These are phyloP conservation scores for Auriscalpium vulgare DNA, from an alignment of 768 basidiomycete genomes.

Conservation along the genomic window DNA sequence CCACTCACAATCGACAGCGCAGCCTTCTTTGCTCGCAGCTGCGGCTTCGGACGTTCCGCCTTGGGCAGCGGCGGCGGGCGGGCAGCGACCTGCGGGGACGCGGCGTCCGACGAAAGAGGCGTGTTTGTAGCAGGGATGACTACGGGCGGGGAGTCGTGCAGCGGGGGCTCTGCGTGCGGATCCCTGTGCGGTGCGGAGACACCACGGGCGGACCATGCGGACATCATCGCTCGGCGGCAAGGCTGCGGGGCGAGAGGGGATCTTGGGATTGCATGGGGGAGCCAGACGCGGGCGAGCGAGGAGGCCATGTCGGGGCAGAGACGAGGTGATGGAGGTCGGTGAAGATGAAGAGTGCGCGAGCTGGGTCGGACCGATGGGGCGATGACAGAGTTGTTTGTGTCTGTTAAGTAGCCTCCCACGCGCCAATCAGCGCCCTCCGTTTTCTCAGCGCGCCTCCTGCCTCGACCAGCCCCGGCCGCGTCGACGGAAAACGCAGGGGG, in stretches of 20 bases:
- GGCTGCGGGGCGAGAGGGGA: constrained; percentile 24
- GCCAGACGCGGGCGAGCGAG: constrained; percentile 7
- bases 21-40: constrained; percentile 64
- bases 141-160: constrained; percentile 43
- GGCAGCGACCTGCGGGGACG: constrained; percentile 65
- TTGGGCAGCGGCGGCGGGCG: constrained; percentile 66
- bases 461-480: no score
- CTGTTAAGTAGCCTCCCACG: background rate
- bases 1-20: constrained; percentile 62
- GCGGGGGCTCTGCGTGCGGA: constrained; percentile 15
- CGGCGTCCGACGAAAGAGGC: constrained; percentile 46
- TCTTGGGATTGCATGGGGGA: background rate
- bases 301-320: background rate
- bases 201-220: constrained; percentile 41
- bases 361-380: background rate
- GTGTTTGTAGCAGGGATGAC: constrained; percentile 37
- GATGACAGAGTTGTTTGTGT: background rate
- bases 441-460: background rate
- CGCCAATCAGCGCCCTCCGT: background rate
- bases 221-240: constrained; percentile 60
- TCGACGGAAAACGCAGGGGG: no score
- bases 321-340: constrained; percentile 5
- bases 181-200: constrained; percentile 17
- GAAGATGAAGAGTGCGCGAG: background rate
- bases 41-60: constrained; percentile 54